Conservation (phyloP, 31 red algal species). For the Pterothamnion heteromorphum region DNA sequence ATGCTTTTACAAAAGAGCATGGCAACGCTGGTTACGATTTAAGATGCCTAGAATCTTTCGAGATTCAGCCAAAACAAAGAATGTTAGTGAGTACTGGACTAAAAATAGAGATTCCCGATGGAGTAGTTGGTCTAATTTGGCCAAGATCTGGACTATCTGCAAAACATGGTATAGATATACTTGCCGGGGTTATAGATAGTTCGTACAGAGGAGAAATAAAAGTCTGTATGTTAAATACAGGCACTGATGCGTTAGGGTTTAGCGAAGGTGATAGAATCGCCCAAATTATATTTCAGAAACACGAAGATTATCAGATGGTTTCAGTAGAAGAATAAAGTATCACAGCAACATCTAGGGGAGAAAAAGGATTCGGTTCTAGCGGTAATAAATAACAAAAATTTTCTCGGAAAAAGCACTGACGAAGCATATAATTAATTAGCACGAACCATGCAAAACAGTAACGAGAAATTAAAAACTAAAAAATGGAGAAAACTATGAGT, state of each 20-base stretch:
- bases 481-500: no score
- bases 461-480: no score
- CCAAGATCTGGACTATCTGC: conserved; percentile 83
- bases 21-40: conserved; percentile 78
- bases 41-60: conserved; percentile 35
- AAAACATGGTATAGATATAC: conserved; percentile 75
- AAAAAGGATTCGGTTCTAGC: conserved; percentile 80
- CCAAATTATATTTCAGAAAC: conserved; percentile 82
- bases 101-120: conserved; percentile 62
- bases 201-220: conserved; percentile 83
- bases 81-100: conserved; percentile 74
- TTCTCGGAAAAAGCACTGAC: no score
- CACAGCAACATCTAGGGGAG: conserved; percentile 68
- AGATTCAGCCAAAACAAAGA: conserved; percentile 58
- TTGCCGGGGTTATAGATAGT: conserved; percentile 86
- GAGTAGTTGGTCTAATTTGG: conserved; percentile 69
- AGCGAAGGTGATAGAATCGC: conserved; percentile 75
- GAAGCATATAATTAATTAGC: no score
- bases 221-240: conserved; percentile 84
- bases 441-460: no score
- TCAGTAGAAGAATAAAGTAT: conserved; percentile 57
- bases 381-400: conserved; percentile 31
- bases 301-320: conserved; percentile 53
- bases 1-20: no score
- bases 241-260: conserved; percentile 66